These are phyloP conservation scores for Alternaria sp. DNA, from an alignment of 2,329 filamentous ascomycete species.

Conservation along the genomic window DNA sequence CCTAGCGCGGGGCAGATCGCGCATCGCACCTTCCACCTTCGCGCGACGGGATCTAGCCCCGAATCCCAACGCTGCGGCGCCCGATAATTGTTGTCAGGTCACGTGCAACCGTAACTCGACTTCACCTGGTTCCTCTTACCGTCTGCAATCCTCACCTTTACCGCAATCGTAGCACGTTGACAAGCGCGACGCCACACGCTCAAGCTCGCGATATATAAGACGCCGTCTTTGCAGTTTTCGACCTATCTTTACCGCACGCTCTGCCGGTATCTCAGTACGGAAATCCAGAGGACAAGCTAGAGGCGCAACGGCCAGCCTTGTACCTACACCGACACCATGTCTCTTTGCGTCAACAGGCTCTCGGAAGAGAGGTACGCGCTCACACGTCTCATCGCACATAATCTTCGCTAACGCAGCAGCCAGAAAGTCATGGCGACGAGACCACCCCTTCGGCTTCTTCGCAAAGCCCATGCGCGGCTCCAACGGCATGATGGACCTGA, in stretches of 20 bases:
- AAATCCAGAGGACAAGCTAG: background rate
- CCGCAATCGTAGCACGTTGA: background rate
- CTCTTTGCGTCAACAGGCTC: conserved; percentile 80
- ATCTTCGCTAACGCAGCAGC: conserved; percentile 23
- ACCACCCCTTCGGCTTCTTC: conserved; percentile 98
- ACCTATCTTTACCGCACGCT: background rate
- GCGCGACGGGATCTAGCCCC: conserved; percentile 15
- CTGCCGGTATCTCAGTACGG: background rate
- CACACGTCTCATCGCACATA: background rate
- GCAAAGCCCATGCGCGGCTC: conserved; percentile 83
- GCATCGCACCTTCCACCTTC: conserved; percentile 9
- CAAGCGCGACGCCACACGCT: conserved; percentile 4
- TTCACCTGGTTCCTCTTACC: conserved; percentile 14
- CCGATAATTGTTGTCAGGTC: conserved; percentile 24
- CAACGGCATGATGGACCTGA: conserved; percentile 85
- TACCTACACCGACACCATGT: conserved; percentile 62
- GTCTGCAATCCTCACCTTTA: conserved; percentile 22
- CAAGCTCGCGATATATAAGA: background rate
- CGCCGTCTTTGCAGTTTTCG: background rate
- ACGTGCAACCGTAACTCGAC: conserved; percentile 26
- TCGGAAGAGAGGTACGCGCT: conserved; percentile 46
- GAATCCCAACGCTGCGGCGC: conserved; percentile 8
- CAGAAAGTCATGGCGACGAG: conserved; percentile 95
- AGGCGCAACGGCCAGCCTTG: conserved; percentile 9
- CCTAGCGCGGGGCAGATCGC: conserved; percentile 29